A percentile compares a stretch with the other conserved stretches of the same genome.
Evolutionary conservation across 129 eudicot species (phyloP).

Genomic region (Logfia minima): DNA sequence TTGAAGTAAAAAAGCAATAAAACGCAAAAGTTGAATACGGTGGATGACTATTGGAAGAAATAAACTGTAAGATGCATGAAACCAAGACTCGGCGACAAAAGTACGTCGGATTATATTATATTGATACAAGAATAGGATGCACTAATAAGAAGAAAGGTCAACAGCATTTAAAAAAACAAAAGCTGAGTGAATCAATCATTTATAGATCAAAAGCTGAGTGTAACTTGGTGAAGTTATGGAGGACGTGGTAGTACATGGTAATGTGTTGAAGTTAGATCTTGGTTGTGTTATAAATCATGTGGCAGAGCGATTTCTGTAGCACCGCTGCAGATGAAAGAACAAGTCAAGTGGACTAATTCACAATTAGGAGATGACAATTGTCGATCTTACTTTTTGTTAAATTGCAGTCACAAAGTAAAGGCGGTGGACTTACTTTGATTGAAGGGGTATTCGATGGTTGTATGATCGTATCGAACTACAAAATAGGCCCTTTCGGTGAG

Average conservation of each 20-base stretch:
- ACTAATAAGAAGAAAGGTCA: neutral
- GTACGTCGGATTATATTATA: too few species aligned
- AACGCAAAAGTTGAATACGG: too few species aligned
- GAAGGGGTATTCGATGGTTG: neutral
- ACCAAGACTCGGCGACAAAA: too few species aligned
- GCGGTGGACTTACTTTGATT: neutral
- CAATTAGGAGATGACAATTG: neutral
- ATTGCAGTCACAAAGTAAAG: neutral
- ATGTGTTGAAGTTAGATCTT: neutral
- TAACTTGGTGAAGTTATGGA: neutral
- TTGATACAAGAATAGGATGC: neutral
- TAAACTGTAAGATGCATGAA: too few species aligned
- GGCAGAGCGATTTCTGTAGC: neutral
- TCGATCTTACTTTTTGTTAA: too few species aligned
- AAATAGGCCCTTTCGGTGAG: neutral
- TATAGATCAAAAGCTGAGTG: neutral
- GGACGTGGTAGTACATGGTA: too few species aligned
- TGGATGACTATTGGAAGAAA: too few species aligned
- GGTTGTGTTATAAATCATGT: too few species aligned
- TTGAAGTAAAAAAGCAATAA: neutral
- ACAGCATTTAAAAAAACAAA: neutral
- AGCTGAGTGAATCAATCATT: neutral
- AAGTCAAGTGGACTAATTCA: neutral
- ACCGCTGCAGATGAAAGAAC: neutral
- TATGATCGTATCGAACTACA: neutral